Conservation (phyloP, 2,329 filamentous ascomycete species). For the Coniochaeta prunicola region DNA sequence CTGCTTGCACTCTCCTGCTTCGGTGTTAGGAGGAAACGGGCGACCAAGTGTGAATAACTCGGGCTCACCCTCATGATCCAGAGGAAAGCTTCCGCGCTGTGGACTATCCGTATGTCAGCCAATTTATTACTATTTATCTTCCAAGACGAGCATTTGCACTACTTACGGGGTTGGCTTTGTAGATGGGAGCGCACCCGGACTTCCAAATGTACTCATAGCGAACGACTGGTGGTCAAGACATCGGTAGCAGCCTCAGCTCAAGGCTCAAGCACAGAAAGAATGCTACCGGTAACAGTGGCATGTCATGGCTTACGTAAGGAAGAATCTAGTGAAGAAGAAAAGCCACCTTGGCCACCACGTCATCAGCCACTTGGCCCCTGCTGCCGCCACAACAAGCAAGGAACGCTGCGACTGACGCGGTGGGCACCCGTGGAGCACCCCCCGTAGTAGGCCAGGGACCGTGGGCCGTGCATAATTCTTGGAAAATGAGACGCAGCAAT, state of each 20-base stretch:
- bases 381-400: not conserved
- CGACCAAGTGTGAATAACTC: not conserved
- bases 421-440: too few species aligned
- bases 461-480: constrained; percentile 10
- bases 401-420: constrained; percentile 1
- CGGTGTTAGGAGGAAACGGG: not conserved
- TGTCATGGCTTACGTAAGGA: not conserved
- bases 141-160: not conserved
- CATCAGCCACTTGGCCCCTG: constrained; percentile 1
- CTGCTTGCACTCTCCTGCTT: constrained; percentile 79
- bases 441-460: not conserved
- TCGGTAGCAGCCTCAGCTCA: too few species aligned
- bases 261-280: too few species aligned
- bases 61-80: constrained; percentile 72
- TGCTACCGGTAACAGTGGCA: too few species aligned
- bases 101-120: constrained; percentile 47
- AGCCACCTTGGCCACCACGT: constrained; percentile 2
- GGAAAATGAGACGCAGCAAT: constrained; percentile 13
- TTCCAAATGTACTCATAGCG: constrained; percentile 23
- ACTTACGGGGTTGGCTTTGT: constrained; percentile 27
- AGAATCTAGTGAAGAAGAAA: not conserved
- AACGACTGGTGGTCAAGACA: not conserved
- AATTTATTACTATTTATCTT: not conserved
- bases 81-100: constrained; percentile 88
- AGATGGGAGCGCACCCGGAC: constrained; percentile 18